Conservation (phyloP, 2,329 filamentous ascomycete genomes). For the Talaromyces sp. region DNA sequence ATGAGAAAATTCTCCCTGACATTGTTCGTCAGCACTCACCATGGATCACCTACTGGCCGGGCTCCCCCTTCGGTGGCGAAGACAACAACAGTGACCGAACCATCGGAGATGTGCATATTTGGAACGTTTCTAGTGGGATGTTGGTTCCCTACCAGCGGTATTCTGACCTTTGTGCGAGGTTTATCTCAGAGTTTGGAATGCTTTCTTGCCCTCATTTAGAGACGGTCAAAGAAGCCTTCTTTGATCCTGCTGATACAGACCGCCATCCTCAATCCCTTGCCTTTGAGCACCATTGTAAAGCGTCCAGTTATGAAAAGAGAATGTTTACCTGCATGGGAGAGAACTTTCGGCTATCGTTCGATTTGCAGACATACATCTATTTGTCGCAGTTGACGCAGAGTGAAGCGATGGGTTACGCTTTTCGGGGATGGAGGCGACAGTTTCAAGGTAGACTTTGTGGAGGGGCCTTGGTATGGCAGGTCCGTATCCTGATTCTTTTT, state of each 20-base stretch:
- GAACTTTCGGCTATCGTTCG: slow-evolving; percentile 39
- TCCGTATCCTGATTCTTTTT: slow-evolving; percentile 16
- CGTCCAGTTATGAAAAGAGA: slow-evolving; percentile 71
- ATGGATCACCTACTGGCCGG: slow-evolving; percentile 49
- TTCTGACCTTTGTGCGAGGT: slow-evolving; percentile 62
- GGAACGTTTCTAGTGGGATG: slow-evolving; percentile 51
- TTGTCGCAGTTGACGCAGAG: slow-evolving; percentile 52
- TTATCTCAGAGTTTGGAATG: slow-evolving; percentile 87
- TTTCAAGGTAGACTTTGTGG: slow-evolving; percentile 42
- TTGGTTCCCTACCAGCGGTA: slow-evolving; percentile 75
- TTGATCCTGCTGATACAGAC: slow-evolving; percentile 60
- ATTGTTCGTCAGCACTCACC: slow-evolving; percentile 41
- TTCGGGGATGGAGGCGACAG: slow-evolving; percentile 38
- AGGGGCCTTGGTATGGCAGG: slow-evolving; percentile 27
- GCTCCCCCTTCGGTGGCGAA: slow-evolving; percentile 55
- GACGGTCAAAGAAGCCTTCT: slow-evolving; percentile 61
- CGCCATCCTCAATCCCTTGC: slow-evolving; percentile 73
- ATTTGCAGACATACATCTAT: slow-evolving; percentile 46
- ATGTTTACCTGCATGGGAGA: slow-evolving; percentile 57
- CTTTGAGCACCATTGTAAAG: slow-evolving; percentile 90
- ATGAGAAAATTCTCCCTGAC: slow-evolving; percentile 70
- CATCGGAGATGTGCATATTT: slow-evolving; percentile 80
- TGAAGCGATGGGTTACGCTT: slow-evolving; percentile 50
- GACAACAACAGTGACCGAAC: slow-evolving; percentile 64
- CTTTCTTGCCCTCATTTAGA: slow-evolving; percentile 62